Evolutionary conservation across 2,329 filamentous ascomycete species (phyloP), one percentile per base, ranked within the genome.

Genomic region (Colletotrichum aenigma): DNA sequence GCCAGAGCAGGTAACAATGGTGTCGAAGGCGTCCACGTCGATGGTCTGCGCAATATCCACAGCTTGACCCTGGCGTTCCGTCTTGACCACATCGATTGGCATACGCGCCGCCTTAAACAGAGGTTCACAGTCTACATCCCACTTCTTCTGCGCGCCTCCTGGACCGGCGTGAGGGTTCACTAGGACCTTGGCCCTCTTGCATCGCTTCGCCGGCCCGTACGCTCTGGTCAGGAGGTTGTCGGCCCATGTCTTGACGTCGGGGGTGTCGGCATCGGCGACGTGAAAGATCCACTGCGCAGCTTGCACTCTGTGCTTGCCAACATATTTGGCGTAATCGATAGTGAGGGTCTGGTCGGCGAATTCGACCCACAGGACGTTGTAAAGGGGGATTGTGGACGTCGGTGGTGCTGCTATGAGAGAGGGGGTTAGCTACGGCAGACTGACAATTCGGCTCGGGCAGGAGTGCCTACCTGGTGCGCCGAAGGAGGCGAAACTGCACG

Each of bases 131-230:
- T 96, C 90, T 60, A 89, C 90, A 72, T 92, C 87, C 90, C 96
- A 98, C 78, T 93, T 89, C 81, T 92, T 94, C 76, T 91, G 86
- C 2, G 96, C 96, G 56, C 85, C 86, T 55, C 96, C 96, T 56
- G 95, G 94, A 0, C 97, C 97, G 16, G 96, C 95, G 80, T 96
- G 94, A 0, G 97, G 97, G 83, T 99, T 99, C 77, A 99, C 90
- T 58, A 98, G 87, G 15, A 98, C 93, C 83, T 97, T 98, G 77
- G 97, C 93, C 62, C 95, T 92, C 84, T 96, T 97, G 74, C 89
- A 90, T 69, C 89, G 90, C 80, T 94, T 91, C 3, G 94, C 90
- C 9, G 86, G 71, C 87, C 93, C 86, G 81, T 98, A 98, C 28
- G 96, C 92, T 62, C 89, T 89, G 43, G 92, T 86, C 24, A 98